Base-by-base conservation (phyloP, 2,329 filamentous ascomycete genomes). In the Ustulina deusta region DNA sequence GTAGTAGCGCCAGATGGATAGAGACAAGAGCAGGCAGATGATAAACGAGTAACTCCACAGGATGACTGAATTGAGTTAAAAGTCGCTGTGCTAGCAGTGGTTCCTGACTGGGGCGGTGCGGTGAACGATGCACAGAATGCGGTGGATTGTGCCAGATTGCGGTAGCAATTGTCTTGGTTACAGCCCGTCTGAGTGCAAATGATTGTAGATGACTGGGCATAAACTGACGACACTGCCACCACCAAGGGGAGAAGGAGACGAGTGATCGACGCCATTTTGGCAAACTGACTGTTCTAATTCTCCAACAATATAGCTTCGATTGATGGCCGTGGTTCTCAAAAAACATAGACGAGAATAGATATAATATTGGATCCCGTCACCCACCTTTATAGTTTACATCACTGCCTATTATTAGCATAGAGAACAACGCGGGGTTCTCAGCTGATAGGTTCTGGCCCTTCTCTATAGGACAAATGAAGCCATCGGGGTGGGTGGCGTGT, bases 121-220 rank as follows among this genome's bases (percentile, higher is more conserved):
- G 64, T 66, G 40, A 59, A 63, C 13, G 60, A 59, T 40, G 60
- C 59, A 22, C 64, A 66, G 22, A 66, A 66, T 42, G 64, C 64
- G 9, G 64, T 63, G 6, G 64, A 66, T 10, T 63, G 59, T n/a
- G 20, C 64, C 13, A 66, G 60, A 46, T 63, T 42, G 29, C 64
- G 64, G 48, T 66, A 66, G 32, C 64, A 66, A 38, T 66, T 66
- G 38, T 66, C 64, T 49, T 66, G 64, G 34, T 66, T 58, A 17
- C 64, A 66, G 11, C 36, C 64, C 17, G 64, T 66, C 48, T 59
- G 55, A 20, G 64, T 66, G 27, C 60, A 66, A 17, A 66, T 59
- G 22, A 48, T 62, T 34, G 64, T 66, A 13, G 64, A 66, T 34
- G 64, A 58, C 46, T 66, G 64, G 38, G 54, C 46, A 55, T 34